Evolutionary conservation across 192 early-diverging fungal species (phyloP).

Genomic region (Coemansia sp.): DNA sequence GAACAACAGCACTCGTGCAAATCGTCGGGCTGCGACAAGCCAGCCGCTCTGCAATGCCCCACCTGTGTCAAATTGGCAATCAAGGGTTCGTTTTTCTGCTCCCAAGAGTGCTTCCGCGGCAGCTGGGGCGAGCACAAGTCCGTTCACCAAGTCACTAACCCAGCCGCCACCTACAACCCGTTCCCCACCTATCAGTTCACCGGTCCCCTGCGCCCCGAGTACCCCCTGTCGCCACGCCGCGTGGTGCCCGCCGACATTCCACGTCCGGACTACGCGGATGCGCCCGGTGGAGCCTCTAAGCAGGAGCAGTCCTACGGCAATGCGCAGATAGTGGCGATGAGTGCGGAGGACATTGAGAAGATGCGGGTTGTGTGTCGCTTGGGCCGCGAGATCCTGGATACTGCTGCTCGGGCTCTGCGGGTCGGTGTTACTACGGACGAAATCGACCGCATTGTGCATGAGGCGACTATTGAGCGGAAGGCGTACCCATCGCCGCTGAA

Average conservation of each 20-base stretch:
- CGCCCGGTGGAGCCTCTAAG: conserved; percentile 62
- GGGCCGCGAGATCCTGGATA: conserved; percentile 87
- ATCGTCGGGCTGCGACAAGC: conserved; percentile 60
- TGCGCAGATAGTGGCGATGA: conserved; percentile 70
- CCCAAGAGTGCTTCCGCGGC: conserved; percentile 73
- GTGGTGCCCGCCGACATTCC: conserved; percentile 64
- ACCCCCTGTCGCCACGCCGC: conserved; percentile 71
- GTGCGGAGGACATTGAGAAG: conserved; percentile 67
- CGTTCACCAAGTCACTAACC: conserved; percentile 21
- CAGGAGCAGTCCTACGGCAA: conserved; percentile 74
- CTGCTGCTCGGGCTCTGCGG: conserved; percentile 72
- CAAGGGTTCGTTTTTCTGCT: conserved; percentile 70
- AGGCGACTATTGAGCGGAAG: conserved; percentile 87
- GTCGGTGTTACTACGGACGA: conserved; percentile 93
- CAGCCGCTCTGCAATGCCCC: conserved; percentile 75
- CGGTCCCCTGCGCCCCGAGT: conserved; percentile 67
- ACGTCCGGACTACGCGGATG: conserved; percentile 70
- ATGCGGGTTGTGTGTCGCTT: conserved; percentile 81
- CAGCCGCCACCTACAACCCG: conserved; percentile 56
- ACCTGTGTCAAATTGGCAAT: conserved; percentile 71
- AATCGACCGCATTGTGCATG: conserved; percentile 94
- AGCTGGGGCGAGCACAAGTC: conserved; percentile 61
- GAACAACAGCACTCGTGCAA: conserved; percentile 41
- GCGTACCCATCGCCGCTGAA: conserved; percentile 96
- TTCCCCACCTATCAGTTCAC: conserved; percentile 63